These are phyloP conservation scores for Saussurea involucrata DNA, from an alignment of 129 eudicot species.

Conservation along the genomic window DNA sequence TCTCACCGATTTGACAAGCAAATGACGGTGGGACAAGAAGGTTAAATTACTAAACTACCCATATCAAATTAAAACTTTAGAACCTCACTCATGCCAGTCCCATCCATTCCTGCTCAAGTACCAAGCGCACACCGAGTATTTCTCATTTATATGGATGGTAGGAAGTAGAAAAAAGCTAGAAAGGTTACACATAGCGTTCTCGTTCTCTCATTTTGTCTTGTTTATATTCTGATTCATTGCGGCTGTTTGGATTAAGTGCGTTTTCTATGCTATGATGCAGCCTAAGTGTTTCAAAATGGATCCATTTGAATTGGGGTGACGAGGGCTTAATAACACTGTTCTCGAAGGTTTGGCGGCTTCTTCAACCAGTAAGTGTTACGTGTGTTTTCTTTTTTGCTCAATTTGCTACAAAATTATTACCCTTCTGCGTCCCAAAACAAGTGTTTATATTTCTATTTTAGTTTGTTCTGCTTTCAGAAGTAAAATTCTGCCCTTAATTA, in stretches of 20 bases:
- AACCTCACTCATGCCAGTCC: too few relatives aligned
- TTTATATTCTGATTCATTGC: not conserved
- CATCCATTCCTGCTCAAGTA: too few relatives aligned
- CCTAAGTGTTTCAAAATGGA: constrained; percentile 87
- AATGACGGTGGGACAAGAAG: too few relatives aligned
- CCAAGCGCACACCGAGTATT: too few relatives aligned
- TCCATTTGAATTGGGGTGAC: constrained; percentile 97
- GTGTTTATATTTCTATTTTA: not conserved
- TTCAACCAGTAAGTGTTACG: constrained; percentile 55
- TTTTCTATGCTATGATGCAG: constrained; percentile 41
- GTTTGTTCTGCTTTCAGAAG: too few relatives aligned
- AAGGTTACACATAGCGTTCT: not conserved
- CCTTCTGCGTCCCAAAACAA: not conserved
- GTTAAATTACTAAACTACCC: too few relatives aligned
- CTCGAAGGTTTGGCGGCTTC: constrained; percentile 78
- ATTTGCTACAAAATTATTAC: not conserved
- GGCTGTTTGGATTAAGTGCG: not conserved
- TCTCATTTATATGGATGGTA: not conserved
- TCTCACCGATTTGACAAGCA: too few relatives aligned
- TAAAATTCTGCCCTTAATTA: not conserved
- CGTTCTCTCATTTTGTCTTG: not conserved
- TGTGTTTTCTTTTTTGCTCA: not conserved
- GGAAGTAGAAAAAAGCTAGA: not conserved
- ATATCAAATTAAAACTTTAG: too few relatives aligned
- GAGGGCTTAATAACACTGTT: constrained; percentile 76